These are phyloP conservation scores for Collybia sp. DNA, from an alignment of 768 basidiomycete species.

Conservation along the genomic window DNA sequence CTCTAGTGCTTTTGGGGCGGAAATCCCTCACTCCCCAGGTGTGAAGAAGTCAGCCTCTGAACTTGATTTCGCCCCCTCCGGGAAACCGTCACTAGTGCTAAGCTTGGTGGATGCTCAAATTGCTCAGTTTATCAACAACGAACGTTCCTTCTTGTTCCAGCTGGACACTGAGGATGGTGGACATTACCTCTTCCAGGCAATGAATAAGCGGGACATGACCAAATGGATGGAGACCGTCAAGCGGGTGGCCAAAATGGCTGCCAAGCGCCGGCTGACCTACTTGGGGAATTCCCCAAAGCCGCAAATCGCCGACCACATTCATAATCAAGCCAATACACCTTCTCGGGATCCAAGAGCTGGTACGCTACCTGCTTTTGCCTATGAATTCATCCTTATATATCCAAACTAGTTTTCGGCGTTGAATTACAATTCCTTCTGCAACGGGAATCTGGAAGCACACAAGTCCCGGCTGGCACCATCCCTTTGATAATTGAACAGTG, in stretches of 20 bases:
- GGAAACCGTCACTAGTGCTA: conserved; percentile 72
- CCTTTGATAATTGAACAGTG: conserved; percentile 65
- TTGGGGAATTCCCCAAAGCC: conserved; percentile 73
- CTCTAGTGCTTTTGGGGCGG: conserved; percentile 78
- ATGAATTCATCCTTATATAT: conserved; percentile 3
- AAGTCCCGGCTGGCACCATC: conserved; percentile 51
- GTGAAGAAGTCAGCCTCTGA: conserved; percentile 63
- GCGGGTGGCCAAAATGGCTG: conserved; percentile 65
- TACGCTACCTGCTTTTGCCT: conserved; percentile 25
- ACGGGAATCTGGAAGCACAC: conserved; percentile 51
- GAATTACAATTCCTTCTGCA: conserved; percentile 65
- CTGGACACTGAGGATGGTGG: conserved; percentile 87
- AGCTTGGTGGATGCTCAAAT: conserved; percentile 72
- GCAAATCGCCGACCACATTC: conserved; percentile 69
- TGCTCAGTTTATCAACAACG: conserved; percentile 69
- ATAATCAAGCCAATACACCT: conserved; percentile 49
- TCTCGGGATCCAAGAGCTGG: conserved; percentile 76
- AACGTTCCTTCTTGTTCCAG: conserved; percentile 79
- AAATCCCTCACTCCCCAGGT: conserved; percentile 37
- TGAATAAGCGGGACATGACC: conserved; percentile 64
- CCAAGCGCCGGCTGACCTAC: conserved; percentile 77
- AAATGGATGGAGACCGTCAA: conserved; percentile 77
- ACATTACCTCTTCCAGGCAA: conserved; percentile 73
- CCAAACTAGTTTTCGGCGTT: conserved; percentile 62
- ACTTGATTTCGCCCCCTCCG: conserved; percentile 67